Conservation (phyloP, 2,329 filamentous ascomycete species). For the Epicoccum sorghinum region DNA sequence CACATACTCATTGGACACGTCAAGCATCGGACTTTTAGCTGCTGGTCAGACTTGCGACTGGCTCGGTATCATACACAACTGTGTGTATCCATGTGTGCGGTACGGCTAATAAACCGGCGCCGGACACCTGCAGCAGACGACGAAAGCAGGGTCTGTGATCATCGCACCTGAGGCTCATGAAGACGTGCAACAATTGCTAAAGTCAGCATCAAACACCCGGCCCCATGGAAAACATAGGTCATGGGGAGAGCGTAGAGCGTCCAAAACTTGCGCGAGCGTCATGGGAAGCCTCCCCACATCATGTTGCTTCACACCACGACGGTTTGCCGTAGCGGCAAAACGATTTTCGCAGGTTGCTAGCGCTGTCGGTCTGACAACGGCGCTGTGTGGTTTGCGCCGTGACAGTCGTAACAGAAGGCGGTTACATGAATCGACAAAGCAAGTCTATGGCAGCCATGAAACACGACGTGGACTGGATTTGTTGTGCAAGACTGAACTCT, state of each 20-base stretch:
- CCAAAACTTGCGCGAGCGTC: constrained; percentile 21
- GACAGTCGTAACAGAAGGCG: constrained; percentile 16
- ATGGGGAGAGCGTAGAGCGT: constrained; percentile 17
- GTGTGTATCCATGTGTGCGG: not conserved
- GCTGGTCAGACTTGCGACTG: not conserved
- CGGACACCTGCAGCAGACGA: constrained; percentile 17
- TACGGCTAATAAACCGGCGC: constrained; percentile 7
- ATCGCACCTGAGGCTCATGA: constrained; percentile 11
- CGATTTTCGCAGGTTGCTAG: constrained; percentile 3
- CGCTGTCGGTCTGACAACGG: not conserved
- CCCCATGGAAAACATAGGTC: constrained; percentile 20
- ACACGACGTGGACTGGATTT: constrained; percentile 24
- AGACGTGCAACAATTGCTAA: not conserved
- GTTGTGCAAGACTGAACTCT: constrained; percentile 8
- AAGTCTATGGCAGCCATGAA: constrained; percentile 21
- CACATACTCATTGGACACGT: not conserved
- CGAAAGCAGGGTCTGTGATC: constrained; percentile 11
- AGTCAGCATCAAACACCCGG: not conserved
- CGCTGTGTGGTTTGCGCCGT: constrained; percentile 13
- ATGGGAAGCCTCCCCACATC: constrained; percentile 10
- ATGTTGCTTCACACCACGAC: constrained; percentile 1
- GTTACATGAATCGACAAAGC: constrained; percentile 23
- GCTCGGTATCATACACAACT: not conserved
- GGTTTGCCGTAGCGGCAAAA: constrained; percentile 3
- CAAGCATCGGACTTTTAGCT: not conserved